phyloP scores from a whole-genome alignment of 2,329 filamentous ascomycete genomes.

The Myriosclerotinia scirpicola region DNA sequence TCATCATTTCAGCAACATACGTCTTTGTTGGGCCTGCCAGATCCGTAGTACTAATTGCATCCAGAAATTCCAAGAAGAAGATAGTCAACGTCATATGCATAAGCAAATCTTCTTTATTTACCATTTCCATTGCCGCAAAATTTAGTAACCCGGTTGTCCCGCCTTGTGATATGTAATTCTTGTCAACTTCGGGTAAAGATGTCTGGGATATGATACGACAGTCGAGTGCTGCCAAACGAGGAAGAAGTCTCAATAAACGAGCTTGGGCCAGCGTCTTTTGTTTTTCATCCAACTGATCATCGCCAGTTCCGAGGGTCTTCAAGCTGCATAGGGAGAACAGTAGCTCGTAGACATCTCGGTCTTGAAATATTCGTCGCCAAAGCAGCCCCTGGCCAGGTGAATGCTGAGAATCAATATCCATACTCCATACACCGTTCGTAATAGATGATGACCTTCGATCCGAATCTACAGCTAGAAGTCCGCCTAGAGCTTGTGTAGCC shows the following conservation, averaged over 20 bases:
- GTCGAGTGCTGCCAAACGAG: constrained; percentile 37
- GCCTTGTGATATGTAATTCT: constrained; percentile 27
- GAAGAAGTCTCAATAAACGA: constrained; percentile 39
- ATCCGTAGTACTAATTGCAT: constrained; percentile 37
- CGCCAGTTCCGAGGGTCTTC: constrained; percentile 29
- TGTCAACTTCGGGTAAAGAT: constrained; percentile 37
- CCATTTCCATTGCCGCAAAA: constrained; percentile 40
- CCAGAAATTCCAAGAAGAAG: constrained; percentile 40
- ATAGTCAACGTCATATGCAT: constrained; percentile 42
- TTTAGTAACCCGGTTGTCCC: constrained; percentile 36
- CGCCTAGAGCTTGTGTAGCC: constrained; percentile 51
- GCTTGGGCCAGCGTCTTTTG: constrained; percentile 42
- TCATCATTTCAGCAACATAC: constrained; percentile 35
- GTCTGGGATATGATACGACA: constrained; percentile 34
- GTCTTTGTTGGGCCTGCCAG: constrained; percentile 34
- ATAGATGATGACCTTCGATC: constrained; percentile 39
- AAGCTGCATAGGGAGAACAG: constrained; percentile 45
- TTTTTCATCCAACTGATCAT: constrained; percentile 36
- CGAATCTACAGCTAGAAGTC: constrained; percentile 57
- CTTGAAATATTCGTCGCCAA: constrained; percentile 54
- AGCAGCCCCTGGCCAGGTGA: constrained; percentile 52
- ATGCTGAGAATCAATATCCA: constrained; percentile 44
- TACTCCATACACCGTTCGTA: constrained; percentile 39
- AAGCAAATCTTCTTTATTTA: constrained; percentile 40
- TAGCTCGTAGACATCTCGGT: constrained; percentile 48